Evolutionary conservation across 805 yeast species (phyloP).

Genomic region (Candida pseudofarinosa): DNA sequence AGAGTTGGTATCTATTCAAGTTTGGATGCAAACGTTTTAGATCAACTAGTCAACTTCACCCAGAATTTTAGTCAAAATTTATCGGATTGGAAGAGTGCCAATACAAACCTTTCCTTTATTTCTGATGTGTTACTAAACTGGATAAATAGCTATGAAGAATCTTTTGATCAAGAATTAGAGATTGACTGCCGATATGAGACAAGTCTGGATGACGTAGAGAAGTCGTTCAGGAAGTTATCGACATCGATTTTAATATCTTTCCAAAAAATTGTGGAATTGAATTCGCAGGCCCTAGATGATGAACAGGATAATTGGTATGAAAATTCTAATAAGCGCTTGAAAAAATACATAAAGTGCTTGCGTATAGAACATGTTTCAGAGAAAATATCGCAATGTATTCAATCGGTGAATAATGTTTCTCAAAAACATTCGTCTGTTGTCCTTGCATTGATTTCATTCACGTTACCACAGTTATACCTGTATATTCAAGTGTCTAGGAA

Average conservation of each 20-base stretch:
- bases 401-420: neutral
- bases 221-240: slow-evolving; percentile 45
- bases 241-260: slow-evolving; percentile 61
- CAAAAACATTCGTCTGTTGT: slow-evolving; percentile 7
- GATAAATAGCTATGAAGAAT: slow-evolving; percentile 26
- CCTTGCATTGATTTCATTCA: slow-evolving; percentile 49
- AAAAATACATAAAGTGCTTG: slow-evolving; percentile 39
- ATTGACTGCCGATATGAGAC: slow-evolving; percentile 4
- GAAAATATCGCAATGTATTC: slow-evolving; percentile 33
- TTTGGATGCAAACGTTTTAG: slow-evolving; percentile 15
- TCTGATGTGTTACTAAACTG: slow-evolving; percentile 47
- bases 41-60: slow-evolving; percentile 16
- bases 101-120: slow-evolving; percentile 39
- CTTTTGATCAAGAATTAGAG: slow-evolving; percentile 3
- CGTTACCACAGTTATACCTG: slow-evolving; percentile 60
- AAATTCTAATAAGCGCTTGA: slow-evolving; percentile 42
- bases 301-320: slow-evolving; percentile 68
- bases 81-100: slow-evolving; percentile 27
- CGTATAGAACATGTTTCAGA: slow-evolving; percentile 33
- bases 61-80: slow-evolving; percentile 22
- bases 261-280: slow-evolving; percentile 51
- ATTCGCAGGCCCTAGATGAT: slow-evolving; percentile 28
- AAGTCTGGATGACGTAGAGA: slow-evolving; percentile 36
- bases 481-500: slow-evolving; percentile 49
- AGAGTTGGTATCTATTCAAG: slow-evolving; percentile 13